Evolutionary conservation across 2,329 filamentous ascomycete species (phyloP).

Genomic region (Dactylellina drechsleri): DNA sequence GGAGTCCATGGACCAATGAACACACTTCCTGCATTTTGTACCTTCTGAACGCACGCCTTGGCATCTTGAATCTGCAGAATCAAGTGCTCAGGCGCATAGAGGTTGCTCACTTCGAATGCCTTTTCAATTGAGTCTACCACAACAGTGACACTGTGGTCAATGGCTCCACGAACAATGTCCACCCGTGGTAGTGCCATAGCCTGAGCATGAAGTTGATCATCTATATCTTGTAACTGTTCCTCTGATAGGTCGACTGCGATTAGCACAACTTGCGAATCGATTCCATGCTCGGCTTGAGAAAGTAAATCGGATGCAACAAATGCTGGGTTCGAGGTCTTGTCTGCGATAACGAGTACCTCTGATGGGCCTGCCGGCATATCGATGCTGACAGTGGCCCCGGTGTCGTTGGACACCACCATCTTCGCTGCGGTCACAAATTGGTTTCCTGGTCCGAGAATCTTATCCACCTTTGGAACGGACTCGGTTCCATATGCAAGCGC

Average conservation of each 20-base stretch:
- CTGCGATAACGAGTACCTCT: constrained; percentile 94
- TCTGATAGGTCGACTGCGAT: constrained; percentile 84
- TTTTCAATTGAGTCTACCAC: constrained; percentile 76
- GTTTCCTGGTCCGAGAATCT: constrained; percentile 96
- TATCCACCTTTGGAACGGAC: constrained; percentile 94
- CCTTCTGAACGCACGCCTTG: constrained; percentile 76
- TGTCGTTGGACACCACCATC: constrained; percentile 98
- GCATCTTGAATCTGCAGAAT: constrained; percentile 89
- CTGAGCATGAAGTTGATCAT: constrained; percentile 88
- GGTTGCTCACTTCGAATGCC: constrained; percentile 84
- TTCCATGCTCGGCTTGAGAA: constrained; percentile 94
- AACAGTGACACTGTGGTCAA: constrained; percentile 90
- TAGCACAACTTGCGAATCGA: constrained; percentile 93
- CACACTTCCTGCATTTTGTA: constrained; percentile 93
- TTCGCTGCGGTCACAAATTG: constrained; percentile 98
- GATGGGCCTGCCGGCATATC: constrained; percentile 98
- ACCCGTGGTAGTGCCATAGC: constrained; percentile 87
- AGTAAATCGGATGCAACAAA: constrained; percentile 96
- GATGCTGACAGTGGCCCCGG: constrained; percentile 91
- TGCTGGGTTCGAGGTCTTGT: constrained; percentile 85
- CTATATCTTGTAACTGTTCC: constrained; percentile 79
- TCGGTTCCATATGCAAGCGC: constrained; percentile 98
- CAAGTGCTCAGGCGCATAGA: constrained; percentile 94
- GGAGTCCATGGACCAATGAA: constrained; percentile 97
- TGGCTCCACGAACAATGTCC: constrained; percentile 89